Evolutionary conservation across 148 eudicot genomes (phyloP), one percentile per base, ranked within the genome.

Genomic region (Salicornia ramosissima): DNA sequence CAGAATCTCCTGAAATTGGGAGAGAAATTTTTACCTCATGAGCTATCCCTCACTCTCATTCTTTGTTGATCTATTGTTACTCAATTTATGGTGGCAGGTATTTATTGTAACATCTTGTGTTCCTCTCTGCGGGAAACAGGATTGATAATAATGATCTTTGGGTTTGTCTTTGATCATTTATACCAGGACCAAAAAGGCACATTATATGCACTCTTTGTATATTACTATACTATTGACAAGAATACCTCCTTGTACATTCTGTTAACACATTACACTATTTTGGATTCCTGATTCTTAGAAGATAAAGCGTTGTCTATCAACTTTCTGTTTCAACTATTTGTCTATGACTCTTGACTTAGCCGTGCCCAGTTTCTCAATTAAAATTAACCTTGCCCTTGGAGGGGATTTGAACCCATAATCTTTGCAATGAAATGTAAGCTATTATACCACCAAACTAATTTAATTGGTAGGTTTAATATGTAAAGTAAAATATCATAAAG

Each of bases 51-150:
- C n/a, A n/a, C n/a, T n/a, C 29, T 45, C 72, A 42, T 11, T 68
- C 28, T 25, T 78, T 56, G 59, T 72, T 10, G 77, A 69, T 53
- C 62, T 43, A 68, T 43, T 65, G 77, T 21, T 68, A 18, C 29
- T 63, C 33, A 9, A 62, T 78, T 36, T 36, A 36, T n/a, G n/a
- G n/a, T n/a, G n/a, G n/a, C n/a, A n/a, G n/a, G n/a, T n/a, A n/a
- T n/a, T n/a, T n/a, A n/a, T n/a, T n/a, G n/a, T 36, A 36, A 36
- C 40, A 36, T 8, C 40, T 36, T n/a, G n/a, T n/a, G n/a, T n/a
- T n/a, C n/a, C n/a, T 36, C 40, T 36, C 40, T 36, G 40, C 16
- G 1, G 50, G 19, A 15, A 19, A 13, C 16, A 46, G 50, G 18
- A 13, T 46, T 46, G 0, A 12, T 42, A 14, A 46, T 13, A 12